Conservation (phyloP, 805 yeast genomes). For the Barnettozyma botsteinii region DNA sequence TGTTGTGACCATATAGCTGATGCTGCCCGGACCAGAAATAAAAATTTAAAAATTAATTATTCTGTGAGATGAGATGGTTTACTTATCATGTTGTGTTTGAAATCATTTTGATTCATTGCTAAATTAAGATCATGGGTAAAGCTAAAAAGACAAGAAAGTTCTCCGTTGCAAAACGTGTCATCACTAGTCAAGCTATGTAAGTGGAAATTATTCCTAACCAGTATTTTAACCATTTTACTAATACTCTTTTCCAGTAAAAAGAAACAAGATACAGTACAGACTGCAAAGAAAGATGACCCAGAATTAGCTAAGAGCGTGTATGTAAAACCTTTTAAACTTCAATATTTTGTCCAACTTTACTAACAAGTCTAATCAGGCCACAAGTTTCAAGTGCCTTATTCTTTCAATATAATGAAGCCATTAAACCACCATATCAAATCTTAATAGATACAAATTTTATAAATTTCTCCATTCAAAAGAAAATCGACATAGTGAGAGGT, state of each 20-base stretch:
- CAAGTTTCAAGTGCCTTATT: slow-evolving; percentile 94
- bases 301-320: slow-evolving; percentile 60
- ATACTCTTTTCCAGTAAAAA: slow-evolving; percentile 27
- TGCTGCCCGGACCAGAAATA: no score
- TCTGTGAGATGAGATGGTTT: no score
- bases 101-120: no score
- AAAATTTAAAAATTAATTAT: no score
- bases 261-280: slow-evolving; percentile 34
- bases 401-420: slow-evolving; percentile 89
- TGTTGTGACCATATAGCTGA: no score
- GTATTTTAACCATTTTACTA: not conserved
- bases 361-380: slow-evolving; percentile 38
- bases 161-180: slow-evolving; percentile 82
- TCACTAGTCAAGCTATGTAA: slow-evolving; percentile 61
- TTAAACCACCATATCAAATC: slow-evolving; percentile 97
- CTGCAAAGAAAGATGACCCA: slow-evolving; percentile 52
- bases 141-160: slow-evolving; percentile 96
- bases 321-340: not conserved
- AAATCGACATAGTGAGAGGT: slow-evolving; percentile 89
- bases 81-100: no score
- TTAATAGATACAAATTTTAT: slow-evolving; percentile 94
- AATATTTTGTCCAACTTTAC: not conserved
- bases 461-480: slow-evolving; percentile 93
- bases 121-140: slow-evolving; percentile 91
- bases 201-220: slow-evolving; percentile 12